Conservation (phyloP, 2,329 filamentous ascomycete species). For the Ceratocystis diversiconidia region DNA sequence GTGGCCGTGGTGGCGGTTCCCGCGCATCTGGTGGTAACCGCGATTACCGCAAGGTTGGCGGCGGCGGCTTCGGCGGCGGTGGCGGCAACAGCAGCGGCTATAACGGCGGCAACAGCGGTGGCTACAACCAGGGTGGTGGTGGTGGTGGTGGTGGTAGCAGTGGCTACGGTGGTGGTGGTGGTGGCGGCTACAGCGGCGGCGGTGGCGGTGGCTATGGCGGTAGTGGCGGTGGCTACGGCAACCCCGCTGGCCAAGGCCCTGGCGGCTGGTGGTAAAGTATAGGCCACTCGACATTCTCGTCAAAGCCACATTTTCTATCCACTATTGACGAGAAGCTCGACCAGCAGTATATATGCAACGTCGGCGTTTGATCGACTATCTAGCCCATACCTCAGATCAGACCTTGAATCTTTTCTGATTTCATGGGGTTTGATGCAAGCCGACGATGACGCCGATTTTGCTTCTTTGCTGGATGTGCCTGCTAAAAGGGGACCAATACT, state of each 20-base stretch:
- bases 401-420: background rate
- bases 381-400: background rate
- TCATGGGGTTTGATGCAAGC: no score
- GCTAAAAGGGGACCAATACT: background rate
- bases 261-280: slow-evolving; percentile 53
- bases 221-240: slow-evolving; percentile 37
- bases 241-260: slow-evolving; percentile 53
- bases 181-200: slow-evolving; percentile 31
- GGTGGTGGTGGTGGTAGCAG: slow-evolving; percentile 27
- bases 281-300: background rate
- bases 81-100: slow-evolving; percentile 31
- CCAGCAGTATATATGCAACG: background rate
- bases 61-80: slow-evolving; percentile 31
- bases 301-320: background rate
- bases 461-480: background rate
- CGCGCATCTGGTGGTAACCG: slow-evolving; percentile 55
- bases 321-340: background rate
- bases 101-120: slow-evolving; percentile 32
- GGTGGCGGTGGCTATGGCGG: slow-evolving; percentile 34
- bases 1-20: slow-evolving; percentile 50
- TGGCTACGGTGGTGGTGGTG: slow-evolving; percentile 29
- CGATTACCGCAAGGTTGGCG: slow-evolving; percentile 66
- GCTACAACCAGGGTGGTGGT: slow-evolving; percentile 30
- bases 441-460: background rate
- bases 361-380: background rate